Evolutionary conservation across 2,329 filamentous ascomycete species (phyloP).

Genomic region (Apiospora malaysiana): DNA sequence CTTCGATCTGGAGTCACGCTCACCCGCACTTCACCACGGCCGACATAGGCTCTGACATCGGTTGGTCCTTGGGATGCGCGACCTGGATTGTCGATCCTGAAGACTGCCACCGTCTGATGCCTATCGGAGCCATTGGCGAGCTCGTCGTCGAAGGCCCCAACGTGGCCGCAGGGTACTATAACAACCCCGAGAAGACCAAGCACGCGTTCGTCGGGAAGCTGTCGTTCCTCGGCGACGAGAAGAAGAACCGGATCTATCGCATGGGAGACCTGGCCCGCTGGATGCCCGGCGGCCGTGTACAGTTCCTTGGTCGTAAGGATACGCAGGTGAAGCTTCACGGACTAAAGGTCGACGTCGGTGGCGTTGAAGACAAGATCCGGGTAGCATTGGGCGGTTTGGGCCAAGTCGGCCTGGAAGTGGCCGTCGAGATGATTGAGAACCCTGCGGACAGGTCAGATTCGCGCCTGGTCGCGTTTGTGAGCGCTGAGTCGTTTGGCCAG

Average conservation of each 20-base stretch:
- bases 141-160: not conserved
- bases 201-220: conserved; percentile 32
- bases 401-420: not conserved
- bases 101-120: not conserved
- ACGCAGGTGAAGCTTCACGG: conserved; percentile 58
- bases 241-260: conserved; percentile 36
- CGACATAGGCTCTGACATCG: not conserved
- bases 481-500: not conserved
- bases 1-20: not conserved
- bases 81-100: conserved; percentile 19
- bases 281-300: conserved; percentile 33
- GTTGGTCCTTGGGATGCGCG: not conserved
- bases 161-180: not conserved
- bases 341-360: conserved; percentile 52
- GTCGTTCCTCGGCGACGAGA: not conserved
- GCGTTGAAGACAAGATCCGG: conserved; percentile 43
- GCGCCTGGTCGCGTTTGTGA: conserved; percentile 1
- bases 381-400: not conserved
- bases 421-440: conserved; percentile 19
- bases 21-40: not conserved
- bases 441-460: conserved; percentile 7
- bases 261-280: conserved; percentile 42
- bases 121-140: not conserved
- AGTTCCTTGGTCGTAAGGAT: conserved; percentile 51
- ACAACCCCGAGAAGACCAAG: conserved; percentile 8